Base-by-base conservation (phyloP, 768 basidiomycete species). In the Crepidotus variabilis region DNA sequence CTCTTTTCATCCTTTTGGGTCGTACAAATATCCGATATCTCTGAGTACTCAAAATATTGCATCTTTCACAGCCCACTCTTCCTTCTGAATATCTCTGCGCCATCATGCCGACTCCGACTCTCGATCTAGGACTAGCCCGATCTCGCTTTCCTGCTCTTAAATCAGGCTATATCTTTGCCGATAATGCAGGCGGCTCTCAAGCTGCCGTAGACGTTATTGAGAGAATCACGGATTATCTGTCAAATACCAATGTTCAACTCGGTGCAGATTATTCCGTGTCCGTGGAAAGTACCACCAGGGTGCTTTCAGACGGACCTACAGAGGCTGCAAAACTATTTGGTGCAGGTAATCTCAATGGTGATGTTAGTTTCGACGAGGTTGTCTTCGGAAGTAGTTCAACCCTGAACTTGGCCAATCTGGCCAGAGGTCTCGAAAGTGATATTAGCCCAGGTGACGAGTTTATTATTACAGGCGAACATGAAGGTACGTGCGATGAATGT, bases 161-260 rank as follows among this genome's bases (percentile, higher is more conserved):
- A 28, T 71, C 75, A 1, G 84, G 82, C 1, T 90, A 77, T 62
- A 78, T 88, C 58, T 90, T 81, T 62, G 90, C 77, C 2, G 89
- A 90, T 72, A 91, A 88, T 57, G 90, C 89, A 0, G 89, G 88
- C 0, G 89, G 88, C 7, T 89, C 88, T 2, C 89, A 80, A 66
- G 81, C 78, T 36, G 70, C 82, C 0, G 72, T 78, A 49, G 71
- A 70, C 50, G 83, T 84, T 32, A 80, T 84, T 54, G 79, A 86
- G 60, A 71, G 78, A 45, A 78, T 90, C 62, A 75, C 75, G 20
- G 85, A 88, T 65, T 92, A 90, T 64, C 78, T 92, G 13, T 56
- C 78, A 32, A 82, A 86, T 71, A 84, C 85, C 7, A 92, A 92
- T 63, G 87, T 82, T 0, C 89, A 91, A 66, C 78, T 88, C 16